A percentile compares a stretch with the other conserved stretches of the same genome.
These are phyloP conservation scores for Scheffersomyces lignicola DNA, from an alignment of 1,139 yeast species.

Conservation along the genomic window DNA sequence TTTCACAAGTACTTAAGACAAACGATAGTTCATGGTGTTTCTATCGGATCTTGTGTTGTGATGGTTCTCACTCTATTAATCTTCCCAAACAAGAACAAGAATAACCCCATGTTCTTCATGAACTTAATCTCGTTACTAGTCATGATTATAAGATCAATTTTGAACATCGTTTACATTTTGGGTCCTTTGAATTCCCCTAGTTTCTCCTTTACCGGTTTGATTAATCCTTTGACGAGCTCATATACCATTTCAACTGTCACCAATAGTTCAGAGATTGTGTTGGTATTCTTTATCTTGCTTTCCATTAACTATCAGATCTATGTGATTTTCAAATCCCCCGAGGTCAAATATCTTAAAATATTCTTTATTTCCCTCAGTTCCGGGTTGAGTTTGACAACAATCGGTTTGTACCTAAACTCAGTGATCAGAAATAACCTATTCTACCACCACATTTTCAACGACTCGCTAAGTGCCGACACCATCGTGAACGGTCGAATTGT, in stretches of 20 bases:
- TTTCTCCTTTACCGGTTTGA: constrained; percentile 50
- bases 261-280: constrained; percentile 56
- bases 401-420: constrained; percentile 53
- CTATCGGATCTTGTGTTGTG: constrained; percentile 29
- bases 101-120: constrained; percentile 67
- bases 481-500: constrained; percentile 24
- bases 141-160: constrained; percentile 56
- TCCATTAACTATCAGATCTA: constrained; percentile 72
- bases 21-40: constrained; percentile 18
- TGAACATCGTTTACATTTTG: constrained; percentile 54
- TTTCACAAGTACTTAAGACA: background rate
- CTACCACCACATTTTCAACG: constrained; percentile 14
- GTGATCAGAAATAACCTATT: constrained; percentile 16
- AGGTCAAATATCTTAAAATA: constrained; percentile 37
- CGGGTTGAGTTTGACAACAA: constrained; percentile 47
- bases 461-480: constrained; percentile 9
- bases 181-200: constrained; percentile 54
- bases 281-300: constrained; percentile 58
- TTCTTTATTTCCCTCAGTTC: constrained; percentile 40
- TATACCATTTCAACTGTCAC: constrained; percentile 52
- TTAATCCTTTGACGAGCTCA: constrained; percentile 21
- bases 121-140: constrained; percentile 61
- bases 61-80: constrained; percentile 27
- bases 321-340: constrained; percentile 63
- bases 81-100: constrained; percentile 44